Percentiles rank a stretch among this genome's conserved stretches.
These are phyloP conservation scores for Aspergillus sp. DNA, from an alignment of 2,329 filamentous ascomycete species.

Conservation along the genomic window DNA sequence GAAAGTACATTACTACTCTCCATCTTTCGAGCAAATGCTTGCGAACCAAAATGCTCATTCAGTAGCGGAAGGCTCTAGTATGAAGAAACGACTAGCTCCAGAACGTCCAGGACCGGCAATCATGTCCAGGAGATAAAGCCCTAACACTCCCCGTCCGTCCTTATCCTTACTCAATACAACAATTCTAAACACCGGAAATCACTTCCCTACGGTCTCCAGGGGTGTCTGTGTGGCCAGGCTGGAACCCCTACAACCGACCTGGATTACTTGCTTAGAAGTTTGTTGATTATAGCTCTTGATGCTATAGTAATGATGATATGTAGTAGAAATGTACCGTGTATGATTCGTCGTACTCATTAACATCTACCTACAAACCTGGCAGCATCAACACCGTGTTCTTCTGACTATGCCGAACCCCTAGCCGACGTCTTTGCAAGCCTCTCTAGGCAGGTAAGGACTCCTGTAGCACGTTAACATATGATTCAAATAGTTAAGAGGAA, in stretches of 20 bases:
- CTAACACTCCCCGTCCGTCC: neutral
- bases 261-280: too few relatives aligned
- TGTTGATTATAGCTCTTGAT: too few relatives aligned
- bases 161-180: too few relatives aligned
- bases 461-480: slow-evolving; percentile 32
- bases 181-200: too few relatives aligned
- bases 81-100: neutral
- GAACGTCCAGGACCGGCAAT: neutral
- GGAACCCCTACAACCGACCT: too few relatives aligned
- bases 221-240: too few relatives aligned
- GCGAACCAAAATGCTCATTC: neutral
- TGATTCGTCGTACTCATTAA: neutral
- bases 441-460: slow-evolving; percentile 58
- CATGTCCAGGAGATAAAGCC: neutral
- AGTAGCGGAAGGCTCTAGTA: neutral
- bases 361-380: neutral
- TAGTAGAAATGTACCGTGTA: neutral
- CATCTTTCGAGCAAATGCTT: neutral
- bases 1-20: neutral
- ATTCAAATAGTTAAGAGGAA: neutral
- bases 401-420: neutral
- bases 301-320: too few relatives aligned
- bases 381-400: neutral
- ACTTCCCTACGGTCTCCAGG: too few relatives aligned
- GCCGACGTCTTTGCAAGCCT: slow-evolving; percentile 48